Conservation (phyloP, 306 rosid species). For the Prunus campanulata region DNA sequence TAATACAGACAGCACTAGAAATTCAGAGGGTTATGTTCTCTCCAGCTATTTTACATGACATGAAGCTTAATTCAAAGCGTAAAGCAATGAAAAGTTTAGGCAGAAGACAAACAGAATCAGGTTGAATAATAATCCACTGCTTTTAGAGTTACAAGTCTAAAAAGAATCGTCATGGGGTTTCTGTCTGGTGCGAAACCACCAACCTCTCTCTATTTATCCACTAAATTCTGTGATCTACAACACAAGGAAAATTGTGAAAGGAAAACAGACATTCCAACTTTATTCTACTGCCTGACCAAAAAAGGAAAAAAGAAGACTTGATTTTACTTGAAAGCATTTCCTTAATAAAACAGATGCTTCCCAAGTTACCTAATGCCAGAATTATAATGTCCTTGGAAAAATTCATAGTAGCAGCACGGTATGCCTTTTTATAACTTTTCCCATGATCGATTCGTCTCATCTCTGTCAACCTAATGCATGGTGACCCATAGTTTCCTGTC, state of each 20-base stretch:
- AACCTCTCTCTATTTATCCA: not conserved
- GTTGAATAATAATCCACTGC: not conserved
- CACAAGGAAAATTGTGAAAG: not conserved
- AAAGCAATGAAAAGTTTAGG: not conserved
- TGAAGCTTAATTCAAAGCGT: not conserved
- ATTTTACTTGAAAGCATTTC: not conserved
- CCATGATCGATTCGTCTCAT: too few species aligned
- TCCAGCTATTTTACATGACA: not conserved
- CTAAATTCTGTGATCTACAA: not conserved
- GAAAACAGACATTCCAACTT: not conserved
- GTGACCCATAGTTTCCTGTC: too few species aligned
- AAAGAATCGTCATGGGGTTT: not conserved
- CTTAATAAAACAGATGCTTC: not conserved
- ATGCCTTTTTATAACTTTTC: too few species aligned
- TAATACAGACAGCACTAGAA: not conserved
- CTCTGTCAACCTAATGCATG: too few species aligned
- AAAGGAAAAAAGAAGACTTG: not conserved
- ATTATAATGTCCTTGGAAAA: not conserved
- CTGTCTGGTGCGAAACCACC: not conserved
- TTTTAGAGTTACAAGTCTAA: not conserved
- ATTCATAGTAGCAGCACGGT: too few species aligned
- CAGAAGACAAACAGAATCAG: constrained; percentile 1
- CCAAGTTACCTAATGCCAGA: not conserved
- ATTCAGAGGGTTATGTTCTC: not conserved
- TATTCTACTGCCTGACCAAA: not conserved